These are phyloP conservation scores for Eucalyptus melliodora DNA, from an alignment of 345 rosid genomes.

Conservation along the genomic window DNA sequence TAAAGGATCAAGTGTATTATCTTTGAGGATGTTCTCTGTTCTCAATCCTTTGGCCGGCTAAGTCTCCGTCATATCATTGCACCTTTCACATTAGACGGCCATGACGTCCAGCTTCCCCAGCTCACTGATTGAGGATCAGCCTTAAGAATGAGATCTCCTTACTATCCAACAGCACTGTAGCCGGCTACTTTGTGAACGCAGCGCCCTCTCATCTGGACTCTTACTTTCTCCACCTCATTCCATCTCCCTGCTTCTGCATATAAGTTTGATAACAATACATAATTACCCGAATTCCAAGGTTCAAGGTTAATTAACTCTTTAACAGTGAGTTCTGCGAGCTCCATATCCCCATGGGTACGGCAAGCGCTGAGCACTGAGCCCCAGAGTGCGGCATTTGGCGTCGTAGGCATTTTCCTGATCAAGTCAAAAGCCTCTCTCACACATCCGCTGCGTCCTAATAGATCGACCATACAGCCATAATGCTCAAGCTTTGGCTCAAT, in stretches of 20 bases:
- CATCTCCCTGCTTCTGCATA: conserved; percentile 2
- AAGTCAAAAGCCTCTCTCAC: conserved; percentile 1
- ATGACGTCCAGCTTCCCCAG: not conserved
- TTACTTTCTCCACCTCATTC: not conserved
- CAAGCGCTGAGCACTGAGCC: conserved; percentile 4
- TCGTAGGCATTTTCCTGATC: not conserved
- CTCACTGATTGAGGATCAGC: not conserved
- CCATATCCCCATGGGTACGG: not conserved
- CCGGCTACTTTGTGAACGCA: not conserved
- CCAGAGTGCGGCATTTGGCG: not conserved
- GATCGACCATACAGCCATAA: conserved; percentile 2
- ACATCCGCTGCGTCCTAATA: not conserved
- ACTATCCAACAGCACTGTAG: not conserved
- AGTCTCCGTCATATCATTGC: not conserved
- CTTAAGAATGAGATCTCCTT: not conserved
- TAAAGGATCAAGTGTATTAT: not conserved
- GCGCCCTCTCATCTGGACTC: not conserved
- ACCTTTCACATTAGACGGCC: not conserved
- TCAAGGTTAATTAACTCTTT: conserved; percentile 3
- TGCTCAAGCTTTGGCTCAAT: conserved; percentile 1
- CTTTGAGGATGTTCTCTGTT: not conserved
- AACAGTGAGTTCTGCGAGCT: not conserved
- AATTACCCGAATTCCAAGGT: not conserved
- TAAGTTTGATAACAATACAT: conserved; percentile 1
- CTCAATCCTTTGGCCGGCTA: not conserved